phyloP scores from a whole-genome alignment of 306 rosid genomes.

The Cicer judaicum region DNA sequence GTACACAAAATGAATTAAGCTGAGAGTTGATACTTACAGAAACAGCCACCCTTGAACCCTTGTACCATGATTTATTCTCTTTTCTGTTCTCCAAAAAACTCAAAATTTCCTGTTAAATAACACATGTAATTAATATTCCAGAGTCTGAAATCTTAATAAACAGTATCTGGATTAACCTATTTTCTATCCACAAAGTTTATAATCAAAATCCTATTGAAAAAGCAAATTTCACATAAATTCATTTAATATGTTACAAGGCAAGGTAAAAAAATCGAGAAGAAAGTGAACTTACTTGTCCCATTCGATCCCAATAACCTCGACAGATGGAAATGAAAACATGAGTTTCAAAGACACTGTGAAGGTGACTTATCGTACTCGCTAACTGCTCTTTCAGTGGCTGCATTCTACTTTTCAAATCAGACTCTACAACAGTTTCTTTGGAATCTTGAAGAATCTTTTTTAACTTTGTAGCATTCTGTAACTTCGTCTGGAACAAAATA shows the following conservation, averaged over 20 bases:
- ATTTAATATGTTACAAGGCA: neutral
- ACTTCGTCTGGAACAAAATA: constrained; percentile 67
- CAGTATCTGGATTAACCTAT: neutral
- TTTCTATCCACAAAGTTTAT: neutral
- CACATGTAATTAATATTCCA: constrained; percentile 17
- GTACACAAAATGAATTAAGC: constrained; percentile 9
- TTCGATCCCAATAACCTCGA: constrained; percentile 93
- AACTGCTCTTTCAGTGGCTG: constrained; percentile 85
- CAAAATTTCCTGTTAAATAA: constrained; percentile 73
- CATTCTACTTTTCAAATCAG: constrained; percentile 80
- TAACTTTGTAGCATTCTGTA: constrained; percentile 84
- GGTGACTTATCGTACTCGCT: constrained; percentile 67
- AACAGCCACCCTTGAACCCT: constrained; percentile 85
- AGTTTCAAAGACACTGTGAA: constrained; percentile 72
- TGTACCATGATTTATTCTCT: constrained; percentile 94
- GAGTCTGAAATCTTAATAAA: neutral
- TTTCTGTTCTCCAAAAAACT: constrained; percentile 94
- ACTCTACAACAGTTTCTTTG: constrained; percentile 79
- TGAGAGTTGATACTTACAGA: constrained; percentile 62
- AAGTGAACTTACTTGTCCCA: constrained; percentile 78
- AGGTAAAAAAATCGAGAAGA: constrained; percentile 2
- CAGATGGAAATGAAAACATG: constrained; percentile 82
- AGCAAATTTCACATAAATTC: neutral
- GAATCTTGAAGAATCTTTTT: constrained; percentile 96
- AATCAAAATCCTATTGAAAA: neutral